Evolutionary conservation across 148 eudicot genomes (phyloP), one percentile per base, ranked within the genome.

Genomic region (Rhododendron vialii): DNA sequence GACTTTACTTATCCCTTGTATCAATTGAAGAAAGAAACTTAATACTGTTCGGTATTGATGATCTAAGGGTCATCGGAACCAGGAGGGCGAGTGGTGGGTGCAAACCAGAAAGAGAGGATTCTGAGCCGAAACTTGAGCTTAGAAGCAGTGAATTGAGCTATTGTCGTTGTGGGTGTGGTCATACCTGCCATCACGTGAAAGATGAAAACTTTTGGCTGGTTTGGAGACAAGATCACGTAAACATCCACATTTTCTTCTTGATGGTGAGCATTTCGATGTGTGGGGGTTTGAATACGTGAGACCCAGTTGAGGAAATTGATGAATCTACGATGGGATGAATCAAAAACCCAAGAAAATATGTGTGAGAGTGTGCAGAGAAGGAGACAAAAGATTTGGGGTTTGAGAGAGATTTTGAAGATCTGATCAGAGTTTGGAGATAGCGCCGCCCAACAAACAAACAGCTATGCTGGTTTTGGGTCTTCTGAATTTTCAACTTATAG

Each of bases 11-110:
- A 69, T 12, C 28, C 35, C 36, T 28, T 69, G 13, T 69, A 69
- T 69, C 75, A 13, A 28, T 3, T 13, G 75, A 36, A 69, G 30
- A 28, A 69, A 80, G 48, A 26, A 45, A n/a, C 26, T 0, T 35
- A 55, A 35, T 13, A 1, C 28, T n/a, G 28, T 63, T 17, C 0
- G 33, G 33, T 85, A n/a, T 61, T 13, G 17, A 4, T 3, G 45
- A 33, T 38, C 43, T 82, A 87, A 24, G 90, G 92, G 80, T 87
- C 90, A 7, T 76, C 85, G 84, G 79, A 63, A 81, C 94, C 94
- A 57, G 94, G 94, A 1, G 92, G 94, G 24, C 91, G 92, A 83
- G 91, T 92, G 79, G 92, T 90, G 80, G 92, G 94, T 0, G 94
- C 89, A 74, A 91, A 89, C 94, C 94, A 91, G 57, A 89, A 89